Evolutionary conservation across 139 green algal genomes (phyloP).

Genomic region (Ettlia oleoabundans): DNA sequence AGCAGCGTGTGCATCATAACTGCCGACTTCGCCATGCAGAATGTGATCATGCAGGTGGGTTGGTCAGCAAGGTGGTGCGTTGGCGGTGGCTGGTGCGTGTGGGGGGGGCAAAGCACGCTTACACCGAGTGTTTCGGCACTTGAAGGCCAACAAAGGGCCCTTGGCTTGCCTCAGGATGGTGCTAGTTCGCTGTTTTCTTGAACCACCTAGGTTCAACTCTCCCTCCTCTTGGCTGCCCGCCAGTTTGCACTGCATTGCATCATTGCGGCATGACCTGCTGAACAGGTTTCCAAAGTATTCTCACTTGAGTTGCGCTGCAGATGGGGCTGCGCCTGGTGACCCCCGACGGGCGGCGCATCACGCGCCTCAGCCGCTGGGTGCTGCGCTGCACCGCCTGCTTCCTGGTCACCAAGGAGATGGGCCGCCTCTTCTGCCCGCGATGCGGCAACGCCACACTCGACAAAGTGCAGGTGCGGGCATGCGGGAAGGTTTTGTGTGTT

Average conservation of each 20-base stretch:
- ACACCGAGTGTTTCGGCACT: too few species aligned
- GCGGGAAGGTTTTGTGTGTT: too few species aligned
- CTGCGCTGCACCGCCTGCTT: slow-evolving; percentile 90
- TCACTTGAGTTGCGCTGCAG: slow-evolving; percentile 60
- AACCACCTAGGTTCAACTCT: neutral
- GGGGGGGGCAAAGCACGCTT: too few species aligned
- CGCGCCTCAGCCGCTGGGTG: slow-evolving; percentile 68
- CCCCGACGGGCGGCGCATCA: slow-evolving; percentile 81
- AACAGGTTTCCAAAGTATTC: too few species aligned
- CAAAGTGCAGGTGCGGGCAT: too few species aligned
- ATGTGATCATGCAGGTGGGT: slow-evolving; percentile 70
- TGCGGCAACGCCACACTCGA: slow-evolving; percentile 93
- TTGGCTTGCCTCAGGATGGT: too few species aligned
- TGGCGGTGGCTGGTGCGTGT: neutral
- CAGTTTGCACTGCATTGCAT: too few species aligned
- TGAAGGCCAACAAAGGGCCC: too few species aligned
- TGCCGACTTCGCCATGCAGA: slow-evolving; percentile 98
- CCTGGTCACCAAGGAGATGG: slow-evolving; percentile 68
- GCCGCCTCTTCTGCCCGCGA: slow-evolving; percentile 90
- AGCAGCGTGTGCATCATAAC: slow-evolving; percentile 76
- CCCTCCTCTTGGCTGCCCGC: neutral
- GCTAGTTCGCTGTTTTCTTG: too few species aligned
- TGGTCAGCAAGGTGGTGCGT: neutral
- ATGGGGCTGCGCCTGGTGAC: slow-evolving; percentile 87
- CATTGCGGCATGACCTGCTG: too few species aligned